Conservation (phyloP, 148 eudicot species). For the Linanthus parryae region DNA sequence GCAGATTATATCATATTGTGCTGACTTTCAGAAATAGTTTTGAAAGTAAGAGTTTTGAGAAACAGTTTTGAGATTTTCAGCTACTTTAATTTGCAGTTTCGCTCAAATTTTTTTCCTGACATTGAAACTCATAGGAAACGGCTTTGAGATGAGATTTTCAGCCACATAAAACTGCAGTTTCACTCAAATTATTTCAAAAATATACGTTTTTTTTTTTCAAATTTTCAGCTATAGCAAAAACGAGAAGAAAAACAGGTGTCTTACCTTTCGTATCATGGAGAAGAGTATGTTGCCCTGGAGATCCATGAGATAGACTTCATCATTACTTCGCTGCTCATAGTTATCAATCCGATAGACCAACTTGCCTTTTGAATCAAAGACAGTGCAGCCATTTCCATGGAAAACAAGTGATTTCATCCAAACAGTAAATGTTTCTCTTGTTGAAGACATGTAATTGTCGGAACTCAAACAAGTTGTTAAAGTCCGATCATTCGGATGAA, state of each 20-base stretch:
- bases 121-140: too few species aligned
- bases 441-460: slow-evolving; percentile 8
- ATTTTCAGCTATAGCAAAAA: too few species aligned
- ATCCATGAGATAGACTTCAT: slow-evolving; percentile 64
- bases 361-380: slow-evolving; percentile 56
- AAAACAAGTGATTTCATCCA: slow-evolving; percentile 85
- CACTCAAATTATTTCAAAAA: too few species aligned
- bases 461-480: slow-evolving; percentile 11
- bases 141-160: too few species aligned
- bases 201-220: too few species aligned
- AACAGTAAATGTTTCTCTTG: slow-evolving; percentile 43
- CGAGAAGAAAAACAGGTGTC: background rate
- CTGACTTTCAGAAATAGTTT: too few species aligned
- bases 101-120: too few species aligned
- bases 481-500: slow-evolving; percentile 31
- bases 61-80: too few species aligned
- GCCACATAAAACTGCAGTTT: too few species aligned
- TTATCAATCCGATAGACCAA: slow-evolving; percentile 72
- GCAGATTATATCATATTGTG: too few species aligned
- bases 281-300: slow-evolving; percentile 55
- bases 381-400: slow-evolving; percentile 66
- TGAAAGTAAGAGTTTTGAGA: too few species aligned
- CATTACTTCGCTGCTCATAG: slow-evolving; percentile 42
- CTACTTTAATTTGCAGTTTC: too few species aligned
- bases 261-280: slow-evolving; percentile 56